These are phyloP conservation scores for Micromonas commoda DNA, from an alignment of 139 green algal species.

Conservation along the genomic window DNA sequence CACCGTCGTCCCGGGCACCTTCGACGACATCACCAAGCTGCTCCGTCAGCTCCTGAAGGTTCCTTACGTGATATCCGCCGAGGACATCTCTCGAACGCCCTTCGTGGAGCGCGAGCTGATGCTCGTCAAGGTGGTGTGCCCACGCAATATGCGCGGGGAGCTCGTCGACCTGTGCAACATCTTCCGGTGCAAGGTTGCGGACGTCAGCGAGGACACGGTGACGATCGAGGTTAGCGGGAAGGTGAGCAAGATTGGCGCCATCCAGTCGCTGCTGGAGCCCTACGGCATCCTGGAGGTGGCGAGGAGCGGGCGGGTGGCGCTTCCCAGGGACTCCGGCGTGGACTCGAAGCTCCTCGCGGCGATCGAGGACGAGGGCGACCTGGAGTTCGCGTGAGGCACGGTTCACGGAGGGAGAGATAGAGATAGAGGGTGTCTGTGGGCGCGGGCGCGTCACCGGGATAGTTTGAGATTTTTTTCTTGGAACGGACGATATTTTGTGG, in stretches of 20 bases:
- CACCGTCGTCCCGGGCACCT: constrained; percentile 81
- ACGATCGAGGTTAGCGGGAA: constrained; percentile 79
- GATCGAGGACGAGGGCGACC: constrained; percentile 10
- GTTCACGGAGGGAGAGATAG: too few species aligned
- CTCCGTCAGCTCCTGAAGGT: constrained; percentile 91
- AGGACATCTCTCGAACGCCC: constrained; percentile 44
- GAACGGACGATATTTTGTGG: too few species aligned
- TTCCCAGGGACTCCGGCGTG: constrained; percentile 73
- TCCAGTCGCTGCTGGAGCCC: constrained; percentile 70
- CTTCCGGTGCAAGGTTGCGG: constrained; percentile 77
- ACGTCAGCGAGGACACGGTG: constrained; percentile 67
- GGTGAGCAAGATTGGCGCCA: constrained; percentile 80
- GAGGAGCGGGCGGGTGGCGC: constrained; percentile 75
- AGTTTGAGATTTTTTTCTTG: too few species aligned
- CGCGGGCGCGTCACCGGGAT: too few species aligned
- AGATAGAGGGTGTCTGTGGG: too few species aligned
- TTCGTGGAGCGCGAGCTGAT: constrained; percentile 85
- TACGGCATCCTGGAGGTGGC: constrained; percentile 74
- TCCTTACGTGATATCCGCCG: constrained; percentile 58
- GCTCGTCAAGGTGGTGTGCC: constrained; percentile 79
- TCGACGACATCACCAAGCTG: constrained; percentile 67
- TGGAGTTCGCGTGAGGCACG: background rate
- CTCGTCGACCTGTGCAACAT: constrained; percentile 77
- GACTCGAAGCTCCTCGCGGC: constrained; percentile 49
- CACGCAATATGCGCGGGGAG: constrained; percentile 58